Percentiles rank a stretch among this genome's conserved stretches.
phyloP scores from a whole-genome alignment of 2,329 filamentous ascomycete genomes.

The Clarireedia hainanense region DNA sequence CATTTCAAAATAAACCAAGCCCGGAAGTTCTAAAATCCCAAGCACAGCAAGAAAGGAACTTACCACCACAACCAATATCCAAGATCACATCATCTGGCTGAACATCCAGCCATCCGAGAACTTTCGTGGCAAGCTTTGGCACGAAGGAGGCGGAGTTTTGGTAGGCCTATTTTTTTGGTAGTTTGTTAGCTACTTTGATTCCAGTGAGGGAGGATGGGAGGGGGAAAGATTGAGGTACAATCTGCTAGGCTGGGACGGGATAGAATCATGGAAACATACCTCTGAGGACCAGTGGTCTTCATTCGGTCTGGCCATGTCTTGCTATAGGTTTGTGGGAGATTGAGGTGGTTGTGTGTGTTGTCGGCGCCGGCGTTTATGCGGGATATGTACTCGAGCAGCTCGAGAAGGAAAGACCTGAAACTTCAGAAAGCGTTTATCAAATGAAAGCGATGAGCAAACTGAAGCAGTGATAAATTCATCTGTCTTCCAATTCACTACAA shows the following conservation, averaged over 20 bases:
- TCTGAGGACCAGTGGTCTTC: constrained; percentile 34
- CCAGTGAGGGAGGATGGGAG: not conserved
- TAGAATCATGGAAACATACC: constrained; percentile 17
- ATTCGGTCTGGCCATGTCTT: not conserved
- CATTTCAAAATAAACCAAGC: too few relatives aligned
- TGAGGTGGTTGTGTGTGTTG: too few relatives aligned
- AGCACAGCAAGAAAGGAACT: constrained; percentile 16
- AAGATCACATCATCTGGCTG: constrained; percentile 50
- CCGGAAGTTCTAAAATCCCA: not conserved
- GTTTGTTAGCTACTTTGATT: not conserved
- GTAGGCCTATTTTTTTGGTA: constrained; percentile 36
- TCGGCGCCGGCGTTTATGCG: too few relatives aligned
- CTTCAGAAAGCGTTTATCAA: too few relatives aligned
- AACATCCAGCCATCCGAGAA: constrained; percentile 51
- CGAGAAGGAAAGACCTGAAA: too few relatives aligned
- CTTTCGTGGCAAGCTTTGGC: constrained; percentile 50
- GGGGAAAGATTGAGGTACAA: too few relatives aligned
- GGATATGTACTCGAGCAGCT: too few relatives aligned
- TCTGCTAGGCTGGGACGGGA: not conserved
- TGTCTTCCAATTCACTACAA: too few relatives aligned
- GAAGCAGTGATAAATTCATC: too few relatives aligned
- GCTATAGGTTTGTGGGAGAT: too few relatives aligned
- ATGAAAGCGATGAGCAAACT: too few relatives aligned
- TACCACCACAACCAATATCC: constrained; percentile 57
- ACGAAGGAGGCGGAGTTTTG: constrained; percentile 56